Evolutionary conservation across 352 stramenopile genomes (phyloP).

Genomic region (Phytophthora boehmeriae): DNA sequence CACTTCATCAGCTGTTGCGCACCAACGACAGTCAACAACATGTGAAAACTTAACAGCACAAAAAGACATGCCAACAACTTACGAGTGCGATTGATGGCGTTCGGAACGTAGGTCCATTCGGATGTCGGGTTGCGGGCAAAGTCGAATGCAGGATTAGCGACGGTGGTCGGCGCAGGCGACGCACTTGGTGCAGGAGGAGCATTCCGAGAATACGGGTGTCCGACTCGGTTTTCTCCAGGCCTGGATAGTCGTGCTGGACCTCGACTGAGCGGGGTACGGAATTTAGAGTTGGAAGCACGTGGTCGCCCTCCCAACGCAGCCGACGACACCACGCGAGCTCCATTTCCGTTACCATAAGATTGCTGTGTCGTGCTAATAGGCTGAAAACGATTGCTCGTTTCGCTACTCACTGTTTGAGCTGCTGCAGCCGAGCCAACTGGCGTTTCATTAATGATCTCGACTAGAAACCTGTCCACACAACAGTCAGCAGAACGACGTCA

Average conservation of each 20-base stretch:
- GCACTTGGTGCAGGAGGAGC: not conserved
- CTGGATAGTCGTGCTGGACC: constrained; percentile 21
- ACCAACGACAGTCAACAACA: not conserved
- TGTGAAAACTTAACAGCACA: too few relatives aligned
- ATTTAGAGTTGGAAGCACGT: constrained; percentile 33
- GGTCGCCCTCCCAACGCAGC: constrained; percentile 14
- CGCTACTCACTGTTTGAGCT: constrained; percentile 5
- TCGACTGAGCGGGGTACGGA: constrained; percentile 31
- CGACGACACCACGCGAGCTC: not conserved
- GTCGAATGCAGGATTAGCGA: constrained; percentile 38
- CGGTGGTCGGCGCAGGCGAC: constrained; percentile 3
- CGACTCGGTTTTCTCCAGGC: constrained; percentile 9
- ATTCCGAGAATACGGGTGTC: constrained; percentile 23
- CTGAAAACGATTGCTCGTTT: constrained; percentile 8
- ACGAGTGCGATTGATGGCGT: constrained; percentile 53
- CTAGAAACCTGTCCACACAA: constrained; percentile 52
- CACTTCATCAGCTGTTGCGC: constrained; percentile 54
- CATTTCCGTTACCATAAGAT: not conserved
- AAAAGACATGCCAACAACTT: constrained; percentile 20
- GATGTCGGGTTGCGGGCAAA: constrained; percentile 65
- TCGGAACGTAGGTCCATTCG: constrained; percentile 63
- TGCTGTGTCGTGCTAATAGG: constrained; percentile 2
- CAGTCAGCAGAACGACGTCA: not conserved
- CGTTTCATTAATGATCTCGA: constrained; percentile 75
- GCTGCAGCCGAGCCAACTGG: constrained; percentile 33